These are phyloP conservation scores for Phytophthora lateralis DNA, from an alignment of 352 stramenopile species.

Conservation along the genomic window DNA sequence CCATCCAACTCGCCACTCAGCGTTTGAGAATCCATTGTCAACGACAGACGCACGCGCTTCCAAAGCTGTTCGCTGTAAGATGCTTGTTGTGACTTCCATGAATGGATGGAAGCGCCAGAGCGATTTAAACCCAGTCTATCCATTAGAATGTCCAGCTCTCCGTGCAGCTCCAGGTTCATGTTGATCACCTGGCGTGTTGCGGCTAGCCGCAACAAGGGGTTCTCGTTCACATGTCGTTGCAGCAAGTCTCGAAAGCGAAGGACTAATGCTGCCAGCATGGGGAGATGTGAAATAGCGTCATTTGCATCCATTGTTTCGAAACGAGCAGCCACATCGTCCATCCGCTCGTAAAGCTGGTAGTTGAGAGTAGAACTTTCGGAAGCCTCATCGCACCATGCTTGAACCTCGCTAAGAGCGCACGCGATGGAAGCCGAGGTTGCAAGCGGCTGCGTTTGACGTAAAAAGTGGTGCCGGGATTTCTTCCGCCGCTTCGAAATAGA, in stretches of 20 bases:
- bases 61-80: conserved; percentile 30
- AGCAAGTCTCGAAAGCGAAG: conserved; percentile 32
- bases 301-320: conserved; percentile 19
- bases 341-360: conserved; percentile 34
- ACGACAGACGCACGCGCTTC: conserved; percentile 28
- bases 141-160: conserved; percentile 30
- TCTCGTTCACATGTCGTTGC: conserved; percentile 36
- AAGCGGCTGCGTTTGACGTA: conserved; percentile 15
- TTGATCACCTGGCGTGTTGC: conserved; percentile 32
- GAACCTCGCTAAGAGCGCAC: conserved; percentile 27
- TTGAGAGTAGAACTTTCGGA: conserved; percentile 33
- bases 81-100: conserved; percentile 20
- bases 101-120: conserved; percentile 32
- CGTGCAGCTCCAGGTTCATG: conserved; percentile 20
- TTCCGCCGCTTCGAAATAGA: conserved; percentile 15
- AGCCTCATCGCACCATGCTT: conserved; percentile 37
- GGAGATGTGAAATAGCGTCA: conserved; percentile 3
- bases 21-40: conserved; percentile 23
- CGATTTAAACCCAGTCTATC: conserved; percentile 19
- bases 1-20: conserved; percentile 20
- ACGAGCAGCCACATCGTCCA: conserved; percentile 29
- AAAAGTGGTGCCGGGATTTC: conserved; percentile 8
- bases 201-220: conserved; percentile 22
- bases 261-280: conserved; percentile 18
- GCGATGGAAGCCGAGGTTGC: conserved; percentile 26